These are phyloP conservation scores for Schwanniomyces polymorphus DNA, from an alignment of 805 yeast species.

Conservation along the genomic window DNA sequence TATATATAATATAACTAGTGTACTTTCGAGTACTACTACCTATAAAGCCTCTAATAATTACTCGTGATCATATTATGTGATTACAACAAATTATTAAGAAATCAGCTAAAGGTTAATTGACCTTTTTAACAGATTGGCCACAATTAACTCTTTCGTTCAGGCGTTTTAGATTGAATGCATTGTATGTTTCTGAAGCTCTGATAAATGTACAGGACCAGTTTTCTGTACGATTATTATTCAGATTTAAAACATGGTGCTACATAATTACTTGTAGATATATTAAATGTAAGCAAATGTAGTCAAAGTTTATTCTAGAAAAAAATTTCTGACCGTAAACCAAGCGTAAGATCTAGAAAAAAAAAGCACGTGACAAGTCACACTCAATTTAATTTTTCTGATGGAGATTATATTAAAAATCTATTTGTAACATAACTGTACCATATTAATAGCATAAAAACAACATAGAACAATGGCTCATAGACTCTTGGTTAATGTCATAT, in stretches of 20 bases:
- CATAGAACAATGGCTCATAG: conserved; percentile 77
- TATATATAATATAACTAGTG: conserved; percentile 57
- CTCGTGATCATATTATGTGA: conserved; percentile 3
- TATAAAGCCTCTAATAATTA: conserved; percentile 6
- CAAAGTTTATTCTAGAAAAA: too few species aligned
- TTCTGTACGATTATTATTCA: conserved; percentile 26
- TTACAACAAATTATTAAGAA: conserved; percentile 6
- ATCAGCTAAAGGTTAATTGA: conserved; percentile 73
- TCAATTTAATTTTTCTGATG: neutral
- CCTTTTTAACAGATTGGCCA: conserved; percentile 73
- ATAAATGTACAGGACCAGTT: conserved; percentile 18
- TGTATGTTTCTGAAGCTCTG: conserved; percentile 29
- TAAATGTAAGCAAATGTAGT: neutral
- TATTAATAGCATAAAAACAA: neutral
- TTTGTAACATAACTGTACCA: neutral
- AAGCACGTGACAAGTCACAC: conserved; percentile 2
- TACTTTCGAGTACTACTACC: conserved; percentile 14
- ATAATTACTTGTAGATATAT: conserved; percentile 25
- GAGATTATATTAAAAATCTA: neutral
- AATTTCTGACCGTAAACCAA: too few species aligned
- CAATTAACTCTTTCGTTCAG: conserved; percentile 75
- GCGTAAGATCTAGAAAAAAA: neutral
- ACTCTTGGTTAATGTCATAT: conserved; percentile 80
- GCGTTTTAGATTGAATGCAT: conserved; percentile 60
- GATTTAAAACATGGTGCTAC: conserved; percentile 56